phyloP scores from a whole-genome alignment of 768 basidiomycete genomes.

The Termitomyces titanicus region DNA sequence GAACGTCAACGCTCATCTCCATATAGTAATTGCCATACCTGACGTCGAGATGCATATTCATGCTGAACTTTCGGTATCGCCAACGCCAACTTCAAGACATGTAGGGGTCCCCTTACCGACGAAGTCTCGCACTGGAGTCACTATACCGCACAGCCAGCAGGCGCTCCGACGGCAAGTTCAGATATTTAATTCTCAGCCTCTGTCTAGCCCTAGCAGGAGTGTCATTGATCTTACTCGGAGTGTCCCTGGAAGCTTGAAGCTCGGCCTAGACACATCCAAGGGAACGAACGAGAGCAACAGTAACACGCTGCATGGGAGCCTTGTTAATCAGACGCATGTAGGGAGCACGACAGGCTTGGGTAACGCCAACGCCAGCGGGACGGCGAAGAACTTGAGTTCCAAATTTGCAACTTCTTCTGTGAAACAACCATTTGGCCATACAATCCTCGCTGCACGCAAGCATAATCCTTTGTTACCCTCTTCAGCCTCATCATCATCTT shows the following conservation, averaged over 20 bases:
- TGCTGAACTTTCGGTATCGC: constrained; percentile 62
- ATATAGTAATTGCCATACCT: constrained; percentile 78
- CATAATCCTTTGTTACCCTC: constrained; percentile 26
- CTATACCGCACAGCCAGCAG: constrained; percentile 53
- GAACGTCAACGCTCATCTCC: constrained; percentile 25
- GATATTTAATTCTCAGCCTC: constrained; percentile 80
- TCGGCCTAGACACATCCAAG: constrained; percentile 21
- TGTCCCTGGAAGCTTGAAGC: constrained; percentile 23
- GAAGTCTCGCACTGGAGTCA: constrained; percentile 57
- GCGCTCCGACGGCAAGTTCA: constrained; percentile 63
- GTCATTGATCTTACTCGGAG: constrained; percentile 24
- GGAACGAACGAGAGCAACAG: constrained; percentile 31
- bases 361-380: constrained; percentile 23
- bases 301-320: constrained; percentile 34
- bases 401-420: constrained; percentile 34
- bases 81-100: constrained; percentile 72
- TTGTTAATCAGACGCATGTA: constrained; percentile 38
- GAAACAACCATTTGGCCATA: constrained; percentile 14
- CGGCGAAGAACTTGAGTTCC: constrained; percentile 32
- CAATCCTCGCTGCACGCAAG: constrained; percentile 11
- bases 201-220: constrained; percentile 52
- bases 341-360: constrained; percentile 26
- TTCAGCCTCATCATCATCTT: constrained; percentile 51
- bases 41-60: constrained; percentile 73
- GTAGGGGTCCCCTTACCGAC: constrained; percentile 76